Percentiles rank a stretch among this genome's conserved stretches.
These are phyloP conservation scores for Colletotrichum ledebouriae DNA, from an alignment of 2,329 filamentous ascomycete genomes.

Conservation along the genomic window DNA sequence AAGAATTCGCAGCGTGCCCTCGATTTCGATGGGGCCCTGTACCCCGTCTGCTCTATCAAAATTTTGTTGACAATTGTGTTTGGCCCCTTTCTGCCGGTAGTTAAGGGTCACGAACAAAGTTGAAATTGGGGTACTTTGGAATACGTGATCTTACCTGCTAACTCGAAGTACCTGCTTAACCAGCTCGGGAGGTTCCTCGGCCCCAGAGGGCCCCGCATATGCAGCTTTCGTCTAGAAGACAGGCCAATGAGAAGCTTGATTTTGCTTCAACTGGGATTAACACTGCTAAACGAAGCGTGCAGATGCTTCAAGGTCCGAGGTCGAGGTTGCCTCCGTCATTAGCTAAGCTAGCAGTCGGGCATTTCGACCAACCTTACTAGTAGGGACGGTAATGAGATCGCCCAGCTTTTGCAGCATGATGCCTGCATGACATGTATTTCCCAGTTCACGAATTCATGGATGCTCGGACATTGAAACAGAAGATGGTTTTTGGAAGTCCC, in stretches of 20 bases:
- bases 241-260: constrained; percentile 39
- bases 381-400: constrained; percentile 7
- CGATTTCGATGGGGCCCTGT: constrained; percentile 27
- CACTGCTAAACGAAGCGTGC: constrained; percentile 31
- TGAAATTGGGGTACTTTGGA: constrained; percentile 26
- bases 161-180: constrained; percentile 17
- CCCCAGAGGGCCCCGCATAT: constrained; percentile 33
- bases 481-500: neutral
- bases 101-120: constrained; percentile 35
- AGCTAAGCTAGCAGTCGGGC: constrained; percentile 2
- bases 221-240: constrained; percentile 36
- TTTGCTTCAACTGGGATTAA: constrained; percentile 37
- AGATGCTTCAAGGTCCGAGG: constrained; percentile 21
- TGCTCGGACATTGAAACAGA: neutral
- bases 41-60: constrained; percentile 24
- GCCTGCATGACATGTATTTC: constrained; percentile 21
- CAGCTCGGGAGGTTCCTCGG: constrained; percentile 33
- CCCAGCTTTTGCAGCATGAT: constrained; percentile 23
- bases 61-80: constrained; percentile 41
- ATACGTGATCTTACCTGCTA: neutral
- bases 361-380: neutral
- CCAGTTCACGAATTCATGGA: neutral
- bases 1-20: constrained; percentile 38
- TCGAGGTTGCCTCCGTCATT: constrained; percentile 16
- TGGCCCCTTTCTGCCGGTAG: constrained; percentile 42